Evolutionary conservation across 2,329 filamentous ascomycete genomes (phyloP).

Genomic region (Fusarium mundagurra): DNA sequence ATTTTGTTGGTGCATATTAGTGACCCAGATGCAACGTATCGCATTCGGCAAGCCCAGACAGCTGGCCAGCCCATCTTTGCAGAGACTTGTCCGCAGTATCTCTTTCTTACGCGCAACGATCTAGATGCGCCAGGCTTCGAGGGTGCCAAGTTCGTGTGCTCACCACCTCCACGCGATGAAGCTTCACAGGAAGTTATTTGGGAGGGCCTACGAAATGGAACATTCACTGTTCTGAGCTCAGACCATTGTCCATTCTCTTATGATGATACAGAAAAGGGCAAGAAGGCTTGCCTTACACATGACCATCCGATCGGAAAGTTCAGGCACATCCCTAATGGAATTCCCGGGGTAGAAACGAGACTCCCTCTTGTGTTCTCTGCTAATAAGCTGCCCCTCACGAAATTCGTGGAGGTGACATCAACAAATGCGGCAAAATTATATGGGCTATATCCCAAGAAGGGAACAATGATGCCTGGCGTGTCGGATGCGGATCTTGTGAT

Average conservation of each 20-base stretch:
- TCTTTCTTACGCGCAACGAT: background rate
- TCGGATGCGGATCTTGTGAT: background rate
- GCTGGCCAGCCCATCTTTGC: background rate
- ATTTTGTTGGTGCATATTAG: background rate
- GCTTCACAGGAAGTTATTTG: background rate
- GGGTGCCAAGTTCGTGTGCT: background rate
- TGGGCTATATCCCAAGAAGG: background rate
- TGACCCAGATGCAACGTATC: background rate
- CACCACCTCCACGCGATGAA: background rate
- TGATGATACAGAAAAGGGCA: background rate
- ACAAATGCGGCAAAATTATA: background rate
- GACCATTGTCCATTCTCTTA: background rate
- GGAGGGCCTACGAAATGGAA: background rate
- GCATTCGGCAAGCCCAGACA: background rate
- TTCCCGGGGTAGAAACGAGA: background rate
- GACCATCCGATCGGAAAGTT: background rate
- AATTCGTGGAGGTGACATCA: background rate
- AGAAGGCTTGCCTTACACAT: background rate
- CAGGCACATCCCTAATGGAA: background rate
- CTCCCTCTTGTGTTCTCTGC: background rate
- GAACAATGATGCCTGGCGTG: background rate
- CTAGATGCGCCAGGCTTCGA: background rate
- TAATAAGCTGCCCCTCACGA: background rate
- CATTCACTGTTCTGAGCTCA: background rate
- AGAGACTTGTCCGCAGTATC: background rate